These are phyloP conservation scores for Blastocystis sp. DNA, from an alignment of 352 stramenopile genomes.

Conservation along the genomic window DNA sequence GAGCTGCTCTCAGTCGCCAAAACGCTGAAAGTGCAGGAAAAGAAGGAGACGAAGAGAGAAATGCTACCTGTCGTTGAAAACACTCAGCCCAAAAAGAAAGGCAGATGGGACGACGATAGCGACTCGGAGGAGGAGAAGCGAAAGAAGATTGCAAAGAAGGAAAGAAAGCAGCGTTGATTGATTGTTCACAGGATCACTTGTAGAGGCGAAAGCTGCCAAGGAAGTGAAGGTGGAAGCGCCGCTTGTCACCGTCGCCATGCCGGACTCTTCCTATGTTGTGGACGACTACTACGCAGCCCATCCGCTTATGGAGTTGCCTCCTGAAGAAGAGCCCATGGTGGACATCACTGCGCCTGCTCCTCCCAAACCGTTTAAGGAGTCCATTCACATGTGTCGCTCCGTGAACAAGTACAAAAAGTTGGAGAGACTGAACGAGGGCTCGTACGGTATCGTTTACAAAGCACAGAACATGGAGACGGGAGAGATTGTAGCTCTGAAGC, in stretches of 20 bases:
- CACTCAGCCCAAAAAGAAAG: background rate
- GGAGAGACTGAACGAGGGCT: slow-evolving; percentile 88
- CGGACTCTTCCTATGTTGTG: background rate
- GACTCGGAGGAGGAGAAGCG: slow-evolving; percentile 49
- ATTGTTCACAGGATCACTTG: background rate
- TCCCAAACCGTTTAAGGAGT: background rate
- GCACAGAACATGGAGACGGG: slow-evolving; percentile 85
- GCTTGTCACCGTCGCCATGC: slow-evolving; percentile 43
- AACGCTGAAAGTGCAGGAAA: background rate
- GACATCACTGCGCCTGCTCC: background rate
- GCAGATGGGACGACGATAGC: slow-evolving; percentile 56
- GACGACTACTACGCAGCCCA: slow-evolving; percentile 61
- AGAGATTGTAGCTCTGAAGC: slow-evolving; percentile 87
- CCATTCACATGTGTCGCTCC: slow-evolving; percentile 52
- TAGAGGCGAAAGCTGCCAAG: background rate
- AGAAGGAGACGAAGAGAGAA: background rate
- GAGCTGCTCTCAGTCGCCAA: slow-evolving; percentile 35
- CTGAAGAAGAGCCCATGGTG: slow-evolving; percentile 1
- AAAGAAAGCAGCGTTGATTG: slow-evolving; percentile 9
- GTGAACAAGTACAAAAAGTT: slow-evolving; percentile 79
- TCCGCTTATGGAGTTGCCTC: slow-evolving; percentile 48
- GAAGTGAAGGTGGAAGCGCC: background rate
- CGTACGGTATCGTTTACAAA: slow-evolving; percentile 95
- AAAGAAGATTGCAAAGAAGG: slow-evolving; percentile 30
- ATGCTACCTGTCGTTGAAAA: background rate